Base-by-base conservation (phyloP, 768 basidiomycete genomes). In the Rhizopogon rudus region DNA sequence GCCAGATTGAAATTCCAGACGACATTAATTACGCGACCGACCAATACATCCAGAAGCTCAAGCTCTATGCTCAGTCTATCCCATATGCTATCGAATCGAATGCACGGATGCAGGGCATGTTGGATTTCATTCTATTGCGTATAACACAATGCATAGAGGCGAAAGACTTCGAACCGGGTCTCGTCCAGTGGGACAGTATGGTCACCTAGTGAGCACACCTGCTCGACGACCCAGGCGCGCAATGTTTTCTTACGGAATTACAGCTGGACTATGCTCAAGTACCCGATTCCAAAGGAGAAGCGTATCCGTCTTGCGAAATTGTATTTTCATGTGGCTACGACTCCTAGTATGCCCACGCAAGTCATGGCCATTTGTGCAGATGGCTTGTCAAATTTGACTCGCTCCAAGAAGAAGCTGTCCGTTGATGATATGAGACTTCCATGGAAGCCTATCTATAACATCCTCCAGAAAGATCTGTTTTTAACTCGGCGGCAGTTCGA, bases 181-280 rank as follows among this genome's bases (percentile, higher is more conserved):
- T 93, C 56, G 57, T 84, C 44, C 87, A 91, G 73, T 86, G 89
- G 90, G 91, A 87, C 64, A 81, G 79, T 62, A 85, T 90, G 84
- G 64, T 88, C 49, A 77, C 77, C 48, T 83, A 88, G 85, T 88
- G 67, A 61, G 87, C 80, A n/a, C 29, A 35, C 31, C 42, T 5
- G 25, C 12, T 57, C 41, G 20, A 25, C 25, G 25, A 25, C 28
- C 25, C 51, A 25, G 42, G 25, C 42, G 53, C 56, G 53, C 51
- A 43, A 58, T 57, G n/a, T 54, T 51, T 29, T 67, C 55, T 63
- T 51, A 37, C 53, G 43, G 53, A 31, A 40, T 31, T 40, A 56
- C 62, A 91, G 89, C 65, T 93, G 91, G 91, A 70, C 73, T 44
- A 85, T 85, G 75, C 79, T 94, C 67, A 90, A 91, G 65, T 93